These are phyloP conservation scores for Ophiostoma tasmaniense DNA, from an alignment of 2,329 filamentous ascomycete genomes.

Conservation along the genomic window DNA sequence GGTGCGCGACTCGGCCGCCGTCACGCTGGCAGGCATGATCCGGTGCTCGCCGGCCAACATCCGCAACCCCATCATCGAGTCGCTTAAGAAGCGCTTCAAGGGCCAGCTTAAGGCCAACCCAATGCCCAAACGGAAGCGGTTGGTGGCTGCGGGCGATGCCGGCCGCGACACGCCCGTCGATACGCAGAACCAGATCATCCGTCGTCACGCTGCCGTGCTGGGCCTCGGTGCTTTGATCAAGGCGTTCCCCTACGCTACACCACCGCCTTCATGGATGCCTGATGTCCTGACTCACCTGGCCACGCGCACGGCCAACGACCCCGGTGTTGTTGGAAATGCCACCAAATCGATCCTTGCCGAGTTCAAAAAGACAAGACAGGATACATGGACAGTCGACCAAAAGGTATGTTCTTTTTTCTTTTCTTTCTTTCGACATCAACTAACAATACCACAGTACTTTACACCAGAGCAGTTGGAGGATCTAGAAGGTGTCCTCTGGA, in stretches of 20 bases:
- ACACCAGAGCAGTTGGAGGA: conserved; percentile 89
- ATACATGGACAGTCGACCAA: conserved; percentile 96
- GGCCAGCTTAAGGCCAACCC: conserved; percentile 72
- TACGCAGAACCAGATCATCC: conserved; percentile 67
- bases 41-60: conserved; percentile 79
- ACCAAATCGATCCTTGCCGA: conserved; percentile 91
- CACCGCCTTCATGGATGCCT: conserved; percentile 88
- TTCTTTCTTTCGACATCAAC: background rate
- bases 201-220: conserved; percentile 81
- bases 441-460: conserved; percentile 52
- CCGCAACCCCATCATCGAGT: conserved; percentile 66
- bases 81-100: conserved; percentile 73
- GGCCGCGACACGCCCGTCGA: conserved; percentile 40
- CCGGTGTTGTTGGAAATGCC: conserved; percentile 88
- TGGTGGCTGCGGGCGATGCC: background rate
- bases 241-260: conserved; percentile 92
- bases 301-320: conserved; percentile 74
- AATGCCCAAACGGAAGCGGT: conserved; percentile 61
- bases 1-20: conserved; percentile 84
- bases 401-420: conserved; percentile 54
- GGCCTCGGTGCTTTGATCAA: conserved; percentile 86
- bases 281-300: conserved; percentile 82
- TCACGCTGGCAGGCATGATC: conserved; percentile 94
- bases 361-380: conserved; percentile 98
- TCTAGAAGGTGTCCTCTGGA: conserved; percentile 93